Evolutionary conservation across 208 protist species (phyloP).

Genomic region (Phytomonas francai): DNA sequence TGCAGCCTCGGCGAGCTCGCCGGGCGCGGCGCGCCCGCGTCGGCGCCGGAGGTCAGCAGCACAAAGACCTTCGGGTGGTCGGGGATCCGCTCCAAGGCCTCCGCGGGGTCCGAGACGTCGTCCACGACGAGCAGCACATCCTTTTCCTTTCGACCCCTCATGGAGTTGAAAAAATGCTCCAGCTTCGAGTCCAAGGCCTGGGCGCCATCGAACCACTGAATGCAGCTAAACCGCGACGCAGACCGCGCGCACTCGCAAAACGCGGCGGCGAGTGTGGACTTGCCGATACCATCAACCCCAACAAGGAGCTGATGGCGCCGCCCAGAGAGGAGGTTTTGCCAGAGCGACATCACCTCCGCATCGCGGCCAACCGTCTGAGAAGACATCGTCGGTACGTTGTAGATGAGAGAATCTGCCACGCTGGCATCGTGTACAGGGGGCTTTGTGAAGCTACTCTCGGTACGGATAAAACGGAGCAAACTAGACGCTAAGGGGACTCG

Average conservation of each 20-base stretch:
- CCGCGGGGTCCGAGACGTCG: constrained; percentile 30
- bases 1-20: no score
- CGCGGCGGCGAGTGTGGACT: constrained; percentile 77
- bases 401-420: constrained; percentile 44
- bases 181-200: constrained; percentile 25
- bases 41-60: constrained; percentile 44
- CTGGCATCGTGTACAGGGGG: no score
- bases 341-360: constrained; percentile 56
- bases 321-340: constrained; percentile 74
- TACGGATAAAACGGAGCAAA: no score
- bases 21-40: no score
- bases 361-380: constrained; percentile 53
- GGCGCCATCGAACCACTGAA: constrained; percentile 76
- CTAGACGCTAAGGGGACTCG: no score
- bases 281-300: constrained; percentile 79
- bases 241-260: constrained; percentile 67
- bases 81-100: constrained; percentile 27
- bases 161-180: constrained; percentile 57
- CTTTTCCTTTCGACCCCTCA: constrained; percentile 67
- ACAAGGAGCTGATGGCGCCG: constrained; percentile 55
- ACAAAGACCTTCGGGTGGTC: constrained; percentile 60
- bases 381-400: constrained; percentile 46
- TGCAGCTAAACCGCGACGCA: constrained; percentile 76
- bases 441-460: no score
- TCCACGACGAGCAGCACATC: constrained; percentile 82